Conservation (phyloP, 1,284 basidiomycete species). For the Ustilago trichophora region DNA sequence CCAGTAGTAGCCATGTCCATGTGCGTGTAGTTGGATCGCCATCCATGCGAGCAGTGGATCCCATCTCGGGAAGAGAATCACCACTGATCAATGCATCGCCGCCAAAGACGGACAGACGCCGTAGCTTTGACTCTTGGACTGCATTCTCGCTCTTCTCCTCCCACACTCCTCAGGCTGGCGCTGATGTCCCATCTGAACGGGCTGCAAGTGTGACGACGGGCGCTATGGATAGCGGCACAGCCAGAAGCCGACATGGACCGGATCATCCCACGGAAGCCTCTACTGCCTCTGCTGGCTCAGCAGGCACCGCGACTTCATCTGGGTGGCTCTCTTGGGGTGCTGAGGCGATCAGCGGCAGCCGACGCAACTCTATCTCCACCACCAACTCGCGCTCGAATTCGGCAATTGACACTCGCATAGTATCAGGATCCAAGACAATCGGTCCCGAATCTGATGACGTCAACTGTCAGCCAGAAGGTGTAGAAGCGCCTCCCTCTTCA, state of each 20-base stretch:
- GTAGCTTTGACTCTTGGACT: slow-evolving; percentile 31
- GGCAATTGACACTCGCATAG: neutral
- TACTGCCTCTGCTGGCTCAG: neutral
- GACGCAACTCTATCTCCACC: slow-evolving; percentile 9
- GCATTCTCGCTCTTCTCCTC: slow-evolving; percentile 30
- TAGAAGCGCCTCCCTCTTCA: slow-evolving; percentile 1
- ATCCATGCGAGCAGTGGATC: slow-evolving; percentile 3
- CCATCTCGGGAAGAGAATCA: neutral
- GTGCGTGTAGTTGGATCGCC: slow-evolving; percentile 26
- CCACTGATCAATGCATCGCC: slow-evolving; percentile 8
- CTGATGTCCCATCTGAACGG: neutral
- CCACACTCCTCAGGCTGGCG: neutral
- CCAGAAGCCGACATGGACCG: neutral
- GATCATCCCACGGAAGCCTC: slow-evolving; percentile 1
- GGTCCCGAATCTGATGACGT: slow-evolving; percentile 7
- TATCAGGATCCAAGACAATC: neutral
- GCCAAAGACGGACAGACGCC: slow-evolving; percentile 7
- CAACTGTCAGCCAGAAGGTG: slow-evolving; percentile 21
- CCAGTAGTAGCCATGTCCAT: slow-evolving; percentile 19
- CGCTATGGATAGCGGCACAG: too few relatives aligned
- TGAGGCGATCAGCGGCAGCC: neutral
- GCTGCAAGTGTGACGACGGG: neutral
- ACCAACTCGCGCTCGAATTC: neutral
- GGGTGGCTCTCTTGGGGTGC: slow-evolving; percentile 11
- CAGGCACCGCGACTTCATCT: slow-evolving; percentile 5